These are phyloP conservation scores for Xylaria sp. DNA, from an alignment of 2,329 filamentous ascomycete species.

Conservation along the genomic window DNA sequence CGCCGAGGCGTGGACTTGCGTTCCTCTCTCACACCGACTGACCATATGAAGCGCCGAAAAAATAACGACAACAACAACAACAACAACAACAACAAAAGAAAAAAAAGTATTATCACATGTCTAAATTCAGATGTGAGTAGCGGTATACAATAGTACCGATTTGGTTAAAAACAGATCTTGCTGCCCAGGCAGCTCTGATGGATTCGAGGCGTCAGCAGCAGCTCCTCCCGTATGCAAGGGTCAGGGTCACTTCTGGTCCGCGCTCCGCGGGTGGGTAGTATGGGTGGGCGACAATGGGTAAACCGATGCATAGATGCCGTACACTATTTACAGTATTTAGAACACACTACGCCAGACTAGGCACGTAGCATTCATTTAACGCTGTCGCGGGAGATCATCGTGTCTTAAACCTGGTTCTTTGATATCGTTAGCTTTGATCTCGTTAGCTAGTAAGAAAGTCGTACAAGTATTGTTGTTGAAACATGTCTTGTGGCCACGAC, in stretches of 20 bases:
- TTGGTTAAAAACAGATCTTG: neutral
- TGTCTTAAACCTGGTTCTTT: neutral
- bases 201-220: neutral
- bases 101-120: constrained; percentile 21
- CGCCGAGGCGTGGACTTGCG: constrained; percentile 10
- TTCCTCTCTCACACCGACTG: constrained; percentile 12
- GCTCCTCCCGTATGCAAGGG: constrained; percentile 1
- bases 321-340: neutral
- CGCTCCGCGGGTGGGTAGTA: constrained; percentile 19
- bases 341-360: constrained; percentile 14
- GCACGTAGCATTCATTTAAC: constrained; percentile 23
- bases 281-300: neutral
- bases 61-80: no score
- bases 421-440: neutral
- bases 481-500: neutral
- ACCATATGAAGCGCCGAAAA: constrained; percentile 17
- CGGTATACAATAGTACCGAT: neutral
- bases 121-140: neutral
- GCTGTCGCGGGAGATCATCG: constrained; percentile 10
- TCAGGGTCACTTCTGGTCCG: constrained; percentile 6
- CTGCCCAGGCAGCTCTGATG: constrained; percentile 1
- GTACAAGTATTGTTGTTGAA: neutral
- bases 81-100: no score
- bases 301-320: neutral
- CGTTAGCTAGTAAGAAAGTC: constrained; percentile 9